Percentiles rank a stretch among this genome's conserved stretches.
Conservation (phyloP, 2,329 filamentous ascomycete species). For the Trichoderma pleuroti region DNA sequence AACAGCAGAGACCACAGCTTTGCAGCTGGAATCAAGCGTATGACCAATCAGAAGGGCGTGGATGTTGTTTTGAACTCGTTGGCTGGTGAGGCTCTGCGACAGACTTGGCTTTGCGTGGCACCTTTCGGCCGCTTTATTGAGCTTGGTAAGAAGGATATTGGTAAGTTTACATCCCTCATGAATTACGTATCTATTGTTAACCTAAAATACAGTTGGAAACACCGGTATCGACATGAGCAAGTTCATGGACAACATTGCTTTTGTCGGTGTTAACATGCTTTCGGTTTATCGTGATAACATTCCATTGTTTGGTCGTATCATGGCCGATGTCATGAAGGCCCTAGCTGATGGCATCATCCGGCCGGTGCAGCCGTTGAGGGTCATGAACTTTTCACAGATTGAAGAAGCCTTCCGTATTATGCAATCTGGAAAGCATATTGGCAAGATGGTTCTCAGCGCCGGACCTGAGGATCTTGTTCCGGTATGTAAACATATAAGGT, state of each 20-base stretch:
- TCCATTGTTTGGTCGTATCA: neutral
- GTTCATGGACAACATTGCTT: neutral
- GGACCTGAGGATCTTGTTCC: neutral
- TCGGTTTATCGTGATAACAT: neutral
- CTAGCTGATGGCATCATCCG: neutral
- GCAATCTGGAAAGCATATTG: neutral
- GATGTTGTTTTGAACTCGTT: conserved; percentile 63
- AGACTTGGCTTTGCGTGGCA: conserved; percentile 43
- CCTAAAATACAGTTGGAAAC: neutral
- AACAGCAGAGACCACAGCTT: neutral
- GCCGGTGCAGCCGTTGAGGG: no score
- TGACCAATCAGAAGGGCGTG: conserved; percentile 46
- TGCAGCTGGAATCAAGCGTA: neutral
- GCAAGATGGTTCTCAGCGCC: neutral
- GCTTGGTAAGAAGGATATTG: conserved; percentile 38
- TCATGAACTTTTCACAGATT: neutral
- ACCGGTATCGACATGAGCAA: neutral
- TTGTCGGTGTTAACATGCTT: neutral
- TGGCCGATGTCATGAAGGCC: neutral
- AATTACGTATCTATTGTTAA: neutral
- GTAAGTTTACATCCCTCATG: neutral
- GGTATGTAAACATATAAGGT: neutral
- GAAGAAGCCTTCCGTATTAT: neutral
- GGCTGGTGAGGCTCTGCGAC: conserved; percentile 39
- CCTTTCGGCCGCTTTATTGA: conserved; percentile 46